Conservation (phyloP, 2,329 filamentous ascomycete species). For the Zymoseptoria brevis region DNA sequence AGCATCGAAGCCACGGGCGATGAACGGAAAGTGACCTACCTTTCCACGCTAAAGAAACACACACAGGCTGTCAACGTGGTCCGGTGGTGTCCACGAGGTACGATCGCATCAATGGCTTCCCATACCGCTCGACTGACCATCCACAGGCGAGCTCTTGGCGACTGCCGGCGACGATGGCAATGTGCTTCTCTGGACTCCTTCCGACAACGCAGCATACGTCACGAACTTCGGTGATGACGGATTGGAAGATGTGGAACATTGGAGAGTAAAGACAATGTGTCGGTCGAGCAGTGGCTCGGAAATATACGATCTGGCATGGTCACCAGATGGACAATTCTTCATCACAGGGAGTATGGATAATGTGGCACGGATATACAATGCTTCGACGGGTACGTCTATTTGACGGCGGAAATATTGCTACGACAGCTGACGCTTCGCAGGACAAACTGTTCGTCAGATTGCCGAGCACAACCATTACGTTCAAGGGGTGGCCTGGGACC, state of each 20-base stretch:
- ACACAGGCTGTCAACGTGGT: constrained; percentile 98
- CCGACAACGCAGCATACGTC: constrained; percentile 59
- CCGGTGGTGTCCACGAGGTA: constrained; percentile 88
- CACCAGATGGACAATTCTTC: constrained; percentile 91
- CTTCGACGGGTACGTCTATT: constrained; percentile 64
- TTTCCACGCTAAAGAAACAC: constrained; percentile 86
- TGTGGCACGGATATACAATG: constrained; percentile 92
- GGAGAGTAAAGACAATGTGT: constrained; percentile 97
- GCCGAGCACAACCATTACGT: constrained; percentile 98
- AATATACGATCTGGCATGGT: constrained; percentile 98
- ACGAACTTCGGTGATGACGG: constrained; percentile 70
- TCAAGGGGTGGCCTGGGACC: constrained; percentile 97
- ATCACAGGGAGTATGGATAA: constrained; percentile 99
- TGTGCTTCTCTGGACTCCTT: constrained; percentile 89
- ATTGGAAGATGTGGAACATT: constrained; percentile 89
- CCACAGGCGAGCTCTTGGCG: constrained; percentile 76
- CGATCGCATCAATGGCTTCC: constrained; percentile 14
- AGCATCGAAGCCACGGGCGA: constrained; percentile 78
- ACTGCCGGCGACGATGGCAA: constrained; percentile 97
- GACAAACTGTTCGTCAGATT: constrained; percentile 75
- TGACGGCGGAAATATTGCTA: not conserved
- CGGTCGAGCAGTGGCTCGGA: constrained; percentile 78
- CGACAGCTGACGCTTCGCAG: constrained; percentile 30
- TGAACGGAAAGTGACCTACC: constrained; percentile 80
- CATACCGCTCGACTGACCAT: not conserved